These are phyloP conservation scores for Leishmania turanica DNA, from an alignment of 208 protist species.

Conservation along the genomic window DNA sequence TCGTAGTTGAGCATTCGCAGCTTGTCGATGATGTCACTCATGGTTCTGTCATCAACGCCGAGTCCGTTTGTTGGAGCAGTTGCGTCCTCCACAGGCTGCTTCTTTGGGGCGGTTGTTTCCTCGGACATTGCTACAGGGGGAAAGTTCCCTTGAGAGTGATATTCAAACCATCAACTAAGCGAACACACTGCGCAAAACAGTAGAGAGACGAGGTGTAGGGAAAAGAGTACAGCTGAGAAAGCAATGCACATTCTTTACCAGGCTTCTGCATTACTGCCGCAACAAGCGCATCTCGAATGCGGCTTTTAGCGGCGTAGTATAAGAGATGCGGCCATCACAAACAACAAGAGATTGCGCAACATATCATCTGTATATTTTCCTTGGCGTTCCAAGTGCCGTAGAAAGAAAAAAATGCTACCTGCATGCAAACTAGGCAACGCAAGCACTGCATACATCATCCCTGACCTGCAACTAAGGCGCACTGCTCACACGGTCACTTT, in stretches of 20 bases:
- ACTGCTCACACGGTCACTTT: background rate
- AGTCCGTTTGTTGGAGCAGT: conserved; percentile 1
- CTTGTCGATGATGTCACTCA: conserved; percentile 88
- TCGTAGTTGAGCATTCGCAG: conserved; percentile 83
- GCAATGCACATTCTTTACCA: background rate
- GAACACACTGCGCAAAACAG: background rate
- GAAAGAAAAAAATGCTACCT: background rate
- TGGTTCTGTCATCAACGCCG: conserved; percentile 74
- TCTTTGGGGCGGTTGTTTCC: conserved; percentile 1
- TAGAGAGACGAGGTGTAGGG: background rate
- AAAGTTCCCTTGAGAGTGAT: background rate
- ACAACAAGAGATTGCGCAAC: background rate
- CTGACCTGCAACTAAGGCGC: background rate
- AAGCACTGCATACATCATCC: background rate
- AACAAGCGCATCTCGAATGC: background rate
- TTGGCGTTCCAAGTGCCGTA: background rate
- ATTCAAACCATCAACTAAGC: background rate
- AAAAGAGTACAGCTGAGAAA: background rate
- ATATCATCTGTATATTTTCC: background rate
- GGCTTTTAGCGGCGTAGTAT: background rate
- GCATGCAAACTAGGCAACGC: background rate
- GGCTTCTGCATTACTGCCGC: background rate
- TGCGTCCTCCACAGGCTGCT: conserved; percentile 14
- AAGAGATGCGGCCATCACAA: background rate
- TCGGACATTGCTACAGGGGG: conserved; percentile 20